phyloP scores from a whole-genome alignment of 768 basidiomycete genomes.

The Hemileccinum rubropunctum region DNA sequence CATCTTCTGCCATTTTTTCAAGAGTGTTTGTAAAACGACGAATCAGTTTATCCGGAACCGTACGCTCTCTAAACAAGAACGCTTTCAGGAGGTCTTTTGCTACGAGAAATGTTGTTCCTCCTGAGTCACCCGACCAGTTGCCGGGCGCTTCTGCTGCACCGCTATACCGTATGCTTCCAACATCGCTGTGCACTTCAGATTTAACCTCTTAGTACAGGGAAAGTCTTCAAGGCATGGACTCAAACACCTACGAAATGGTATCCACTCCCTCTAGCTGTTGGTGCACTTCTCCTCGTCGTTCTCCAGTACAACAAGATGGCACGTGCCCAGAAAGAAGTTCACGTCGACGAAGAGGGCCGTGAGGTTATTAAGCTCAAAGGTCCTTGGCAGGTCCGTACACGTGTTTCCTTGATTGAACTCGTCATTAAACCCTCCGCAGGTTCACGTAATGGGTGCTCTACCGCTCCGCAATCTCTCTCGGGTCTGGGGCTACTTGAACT shows the following conservation, averaged over 20 bases:
- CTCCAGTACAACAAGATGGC: conserved; percentile 68
- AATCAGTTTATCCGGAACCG: conserved; percentile 31
- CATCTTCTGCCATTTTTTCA: conserved; percentile 31
- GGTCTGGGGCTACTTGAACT: conserved; percentile 95
- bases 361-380: conserved; percentile 81
- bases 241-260: conserved; percentile 94
- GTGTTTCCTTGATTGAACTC: background rate
- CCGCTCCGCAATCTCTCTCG: conserved; percentile 95
- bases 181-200: background rate
- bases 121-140: conserved; percentile 46
- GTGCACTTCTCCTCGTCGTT: conserved; percentile 80
- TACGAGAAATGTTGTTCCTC: conserved; percentile 23
- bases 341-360: conserved; percentile 79
- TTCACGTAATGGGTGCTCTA: conserved; percentile 94
- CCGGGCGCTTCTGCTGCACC: conserved; percentile 37
- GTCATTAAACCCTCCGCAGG: conserved; percentile 41
- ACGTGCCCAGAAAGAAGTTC: conserved; percentile 57
- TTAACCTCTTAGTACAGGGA: conserved; percentile 38
- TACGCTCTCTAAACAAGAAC: conserved; percentile 25
- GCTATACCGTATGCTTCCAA: conserved; percentile 41
- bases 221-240: conserved; percentile 74
- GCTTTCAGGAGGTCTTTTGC: conserved; percentile 28
- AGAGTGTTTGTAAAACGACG: conserved; percentile 31
- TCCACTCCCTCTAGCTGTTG: conserved; percentile 87
- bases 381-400: conserved; percentile 78